Conservation (phyloP, 2,329 filamentous ascomycete species). For the Diplodia mutila region DNA sequence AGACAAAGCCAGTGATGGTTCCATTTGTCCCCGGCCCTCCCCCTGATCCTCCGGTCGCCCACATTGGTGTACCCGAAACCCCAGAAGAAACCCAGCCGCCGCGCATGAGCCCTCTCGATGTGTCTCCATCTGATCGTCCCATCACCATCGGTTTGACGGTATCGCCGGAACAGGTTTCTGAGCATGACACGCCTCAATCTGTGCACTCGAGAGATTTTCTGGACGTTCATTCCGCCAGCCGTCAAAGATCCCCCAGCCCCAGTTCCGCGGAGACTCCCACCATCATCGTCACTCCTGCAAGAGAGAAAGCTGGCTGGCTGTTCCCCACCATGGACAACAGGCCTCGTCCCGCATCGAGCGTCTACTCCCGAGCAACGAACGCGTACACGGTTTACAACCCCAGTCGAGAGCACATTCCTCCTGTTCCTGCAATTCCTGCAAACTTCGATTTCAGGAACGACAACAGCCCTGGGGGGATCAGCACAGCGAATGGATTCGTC, state of each 20-base stretch:
- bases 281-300: conserved; percentile 58
- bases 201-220: neutral
- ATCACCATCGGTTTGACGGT: conserved; percentile 74
- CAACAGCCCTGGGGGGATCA: conserved; percentile 15
- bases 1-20: neutral
- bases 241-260: conserved; percentile 45
- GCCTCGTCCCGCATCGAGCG: conserved; percentile 59
- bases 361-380: conserved; percentile 63
- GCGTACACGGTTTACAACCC: conserved; percentile 36
- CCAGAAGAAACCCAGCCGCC: neutral
- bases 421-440: conserved; percentile 42
- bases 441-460: conserved; percentile 7
- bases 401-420: conserved; percentile 51
- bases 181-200: conserved; percentile 30
- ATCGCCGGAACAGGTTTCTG: conserved; percentile 57
- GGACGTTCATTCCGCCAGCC: conserved; percentile 31
- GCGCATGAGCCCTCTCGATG: conserved; percentile 44
- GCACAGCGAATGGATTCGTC: conserved; percentile 3
- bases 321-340: conserved; percentile 55
- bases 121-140: conserved; percentile 70
- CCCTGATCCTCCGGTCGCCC: conserved; percentile 9
- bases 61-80: neutral
- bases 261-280: conserved; percentile 50
- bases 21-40: conserved; percentile 17
- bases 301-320: conserved; percentile 57